Evolutionary conservation across 768 basidiomycete genomes (phyloP).

Genomic region (Paxillus rubicundulus): DNA sequence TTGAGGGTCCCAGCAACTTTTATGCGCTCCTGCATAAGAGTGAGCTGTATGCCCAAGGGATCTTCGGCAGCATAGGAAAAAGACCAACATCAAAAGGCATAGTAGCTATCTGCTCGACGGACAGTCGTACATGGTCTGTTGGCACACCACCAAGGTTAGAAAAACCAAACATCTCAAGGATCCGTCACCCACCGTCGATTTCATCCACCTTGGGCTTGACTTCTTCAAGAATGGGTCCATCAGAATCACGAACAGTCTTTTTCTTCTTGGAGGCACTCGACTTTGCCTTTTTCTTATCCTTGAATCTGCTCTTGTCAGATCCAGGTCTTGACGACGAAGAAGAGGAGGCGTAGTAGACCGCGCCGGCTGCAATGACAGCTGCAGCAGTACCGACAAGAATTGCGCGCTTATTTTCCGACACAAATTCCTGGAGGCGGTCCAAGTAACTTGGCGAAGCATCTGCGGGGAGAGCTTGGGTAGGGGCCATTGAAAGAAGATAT

Average conservation of each 20-base stretch:
- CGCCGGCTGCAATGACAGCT: conserved; percentile 67
- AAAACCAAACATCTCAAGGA: neutral
- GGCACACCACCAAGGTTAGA: conserved; percentile 9
- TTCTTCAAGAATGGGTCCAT: conserved; percentile 84
- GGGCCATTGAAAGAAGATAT: conserved; percentile 17
- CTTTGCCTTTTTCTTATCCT: conserved; percentile 45
- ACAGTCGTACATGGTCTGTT: conserved; percentile 43
- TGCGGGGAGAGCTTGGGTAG: conserved; percentile 4
- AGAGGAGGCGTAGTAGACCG: conserved; percentile 65
- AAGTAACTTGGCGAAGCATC: conserved; percentile 35
- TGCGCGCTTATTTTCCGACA: conserved; percentile 77
- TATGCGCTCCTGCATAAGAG: conserved; percentile 53
- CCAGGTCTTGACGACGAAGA: conserved; percentile 41
- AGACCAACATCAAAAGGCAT: conserved; percentile 57
- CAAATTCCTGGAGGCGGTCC: conserved; percentile 65
- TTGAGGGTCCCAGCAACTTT: conserved; percentile 64
- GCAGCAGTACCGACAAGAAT: conserved; percentile 71
- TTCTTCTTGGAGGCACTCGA: conserved; percentile 51
- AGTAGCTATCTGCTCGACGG: conserved; percentile 53
- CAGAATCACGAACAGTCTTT: conserved; percentile 52
- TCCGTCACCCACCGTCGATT: conserved; percentile 30
- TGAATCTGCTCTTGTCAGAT: conserved; percentile 46
- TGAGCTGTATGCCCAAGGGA: conserved; percentile 4
- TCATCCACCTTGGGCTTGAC: conserved; percentile 44
- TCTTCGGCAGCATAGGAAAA: neutral